These are phyloP conservation scores for Xanthoconium purpureum DNA, from an alignment of 768 basidiomycete species.

Conservation along the genomic window DNA sequence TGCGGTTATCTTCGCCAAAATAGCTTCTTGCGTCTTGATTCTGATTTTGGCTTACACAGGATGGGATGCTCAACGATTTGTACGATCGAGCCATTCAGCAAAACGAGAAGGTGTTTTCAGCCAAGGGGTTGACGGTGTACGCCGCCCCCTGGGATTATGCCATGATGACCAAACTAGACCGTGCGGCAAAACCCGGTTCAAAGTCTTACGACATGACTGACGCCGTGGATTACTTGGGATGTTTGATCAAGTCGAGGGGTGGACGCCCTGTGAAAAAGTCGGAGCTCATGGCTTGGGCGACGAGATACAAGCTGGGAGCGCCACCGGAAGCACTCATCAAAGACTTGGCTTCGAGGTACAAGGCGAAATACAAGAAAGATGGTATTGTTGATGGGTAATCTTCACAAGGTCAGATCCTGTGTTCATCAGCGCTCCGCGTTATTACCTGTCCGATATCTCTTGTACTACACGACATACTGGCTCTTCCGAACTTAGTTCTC, in stretches of 20 bases:
- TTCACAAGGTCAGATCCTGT: background rate
- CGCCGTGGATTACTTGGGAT: conserved; percentile 7
- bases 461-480: too few relatives aligned
- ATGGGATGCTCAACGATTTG: background rate
- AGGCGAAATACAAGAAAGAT: background rate
- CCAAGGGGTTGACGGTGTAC: conserved; percentile 10
- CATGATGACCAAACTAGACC: conserved; percentile 10
- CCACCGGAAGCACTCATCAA: background rate
- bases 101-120: conserved; percentile 1
- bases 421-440: too few relatives aligned
- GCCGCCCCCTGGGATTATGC: conserved; percentile 11
- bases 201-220: conserved; percentile 9
- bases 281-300: conserved; percentile 2
- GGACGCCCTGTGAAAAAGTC: conserved; percentile 5
- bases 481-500: too few relatives aligned
- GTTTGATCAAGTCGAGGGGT: background rate
- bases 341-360: background rate
- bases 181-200: conserved; percentile 1
- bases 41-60: background rate
- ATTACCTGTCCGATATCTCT: too few relatives aligned
- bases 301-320: background rate
- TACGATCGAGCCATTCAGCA: conserved; percentile 2
- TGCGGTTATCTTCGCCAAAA: background rate
- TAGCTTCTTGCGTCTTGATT: too few relatives aligned
- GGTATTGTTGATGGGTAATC: background rate